Evolutionary conservation across 192 early-diverging fungal genomes (phyloP), one percentile per base, ranked within the genome.

Genomic region (Umbelopsis sp.): DNA sequence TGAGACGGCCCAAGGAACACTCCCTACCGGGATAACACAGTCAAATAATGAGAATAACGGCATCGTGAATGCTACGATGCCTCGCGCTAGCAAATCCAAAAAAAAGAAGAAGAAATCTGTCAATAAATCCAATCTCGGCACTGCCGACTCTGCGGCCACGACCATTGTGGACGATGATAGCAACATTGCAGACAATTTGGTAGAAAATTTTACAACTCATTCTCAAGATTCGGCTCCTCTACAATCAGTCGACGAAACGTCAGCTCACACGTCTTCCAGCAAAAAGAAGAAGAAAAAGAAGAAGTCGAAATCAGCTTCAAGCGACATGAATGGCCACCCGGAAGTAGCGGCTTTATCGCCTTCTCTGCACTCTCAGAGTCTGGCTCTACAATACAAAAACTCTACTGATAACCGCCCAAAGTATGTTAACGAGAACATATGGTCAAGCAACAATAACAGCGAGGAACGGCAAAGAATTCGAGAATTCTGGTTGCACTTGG

Each of bases 401-500:
- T 2, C 20, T 48, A 16, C 45, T 64, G 45, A 33, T 70, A 64
- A 49, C 46, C 52, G 58, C 46, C 61, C 27, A 41, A 77, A 79
- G 65, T 77, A 74, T 51, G 58, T 66, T 44, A 71, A 78, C 41
- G 70, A 85, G 71, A 74, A 48, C 71, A 47, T 84, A 77, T 75
- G 86, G 71, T 87, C 91, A 35, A 91, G 91, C 85, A 86, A 86
- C 71, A 89, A 80, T 65, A 88, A 85, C 35, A 90, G 90, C 71
- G 89, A 93, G 75, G 93, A 95, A 68, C 83, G 90, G 25, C 86
- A 88, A 66, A 84, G 91, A 49, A 93, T 95, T 70, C 82, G 92
- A 46, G 91, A 93, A 68, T 95, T 94, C 77, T 95, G 93, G 93
- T 80, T 93, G 58, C 86, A 89, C 45, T 80, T 95, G 10, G 85